Evolutionary conservation across 1,284 basidiomycete species (phyloP).

Genomic region (Porodaedalea pini): DNA sequence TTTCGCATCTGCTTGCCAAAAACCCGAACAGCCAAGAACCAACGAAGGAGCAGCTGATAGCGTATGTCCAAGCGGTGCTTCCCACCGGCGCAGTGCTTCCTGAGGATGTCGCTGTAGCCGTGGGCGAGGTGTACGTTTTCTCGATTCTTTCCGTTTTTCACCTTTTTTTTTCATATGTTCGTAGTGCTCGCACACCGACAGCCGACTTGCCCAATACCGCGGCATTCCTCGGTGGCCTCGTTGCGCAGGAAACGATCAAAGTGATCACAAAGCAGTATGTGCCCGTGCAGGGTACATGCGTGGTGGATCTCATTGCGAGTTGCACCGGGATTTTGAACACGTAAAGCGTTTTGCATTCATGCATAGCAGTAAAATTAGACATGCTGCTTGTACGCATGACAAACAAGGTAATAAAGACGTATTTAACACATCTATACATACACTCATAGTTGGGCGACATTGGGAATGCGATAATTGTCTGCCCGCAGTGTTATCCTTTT

Average conservation of each 20-base stretch:
- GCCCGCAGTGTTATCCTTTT: no score
- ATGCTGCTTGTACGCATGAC: no score
- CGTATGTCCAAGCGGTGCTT: constrained; percentile 25
- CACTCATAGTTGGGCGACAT: no score
- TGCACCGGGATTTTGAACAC: constrained; percentile 58
- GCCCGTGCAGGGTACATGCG: constrained; percentile 83
- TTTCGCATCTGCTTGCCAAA: constrained; percentile 37
- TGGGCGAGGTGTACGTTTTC: constrained; percentile 75
- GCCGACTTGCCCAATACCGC: constrained; percentile 91
- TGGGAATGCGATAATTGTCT: no score
- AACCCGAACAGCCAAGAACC: constrained; percentile 25
- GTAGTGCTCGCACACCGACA: constrained; percentile 74
- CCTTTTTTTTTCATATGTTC: constrained; percentile 17
- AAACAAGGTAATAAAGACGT: no score
- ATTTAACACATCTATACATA: no score
- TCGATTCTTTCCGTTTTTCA: not conserved
- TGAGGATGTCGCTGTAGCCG: constrained; percentile 58
- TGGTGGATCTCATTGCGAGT: constrained; percentile 83
- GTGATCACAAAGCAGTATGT: constrained; percentile 95
- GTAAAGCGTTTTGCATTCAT: not conserved
- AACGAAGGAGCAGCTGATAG: constrained; percentile 38
- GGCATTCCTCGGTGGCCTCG: constrained; percentile 88
- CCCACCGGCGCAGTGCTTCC: constrained; percentile 44
- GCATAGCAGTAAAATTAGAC: not conserved
- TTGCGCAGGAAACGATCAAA: constrained; percentile 98